phyloP scores from a whole-genome alignment of 2,329 filamentous ascomycete genomes.

The Graphilbum ipis-grandicollis region DNA sequence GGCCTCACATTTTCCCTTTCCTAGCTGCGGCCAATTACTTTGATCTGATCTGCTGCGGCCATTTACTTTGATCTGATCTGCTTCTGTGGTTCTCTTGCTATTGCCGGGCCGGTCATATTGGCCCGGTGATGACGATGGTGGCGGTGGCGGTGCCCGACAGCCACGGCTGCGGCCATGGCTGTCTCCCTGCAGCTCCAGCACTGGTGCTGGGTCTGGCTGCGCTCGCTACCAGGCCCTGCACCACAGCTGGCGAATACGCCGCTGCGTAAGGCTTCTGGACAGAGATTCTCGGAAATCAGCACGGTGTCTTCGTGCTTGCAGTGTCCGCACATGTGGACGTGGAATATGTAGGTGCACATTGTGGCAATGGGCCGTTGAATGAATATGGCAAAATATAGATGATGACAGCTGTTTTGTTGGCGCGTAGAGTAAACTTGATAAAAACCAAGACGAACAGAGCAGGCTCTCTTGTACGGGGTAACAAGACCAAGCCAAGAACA shows the following conservation, averaged over 20 bases:
- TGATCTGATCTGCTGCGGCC: not conserved
- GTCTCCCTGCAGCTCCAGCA: constrained; percentile 22
- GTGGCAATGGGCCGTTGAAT: no score
- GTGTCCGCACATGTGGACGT: constrained; percentile 18
- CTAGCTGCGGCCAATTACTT: not conserved
- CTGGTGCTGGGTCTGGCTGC: constrained; percentile 14
- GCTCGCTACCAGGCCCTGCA: constrained; percentile 14
- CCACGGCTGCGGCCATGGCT: not conserved
- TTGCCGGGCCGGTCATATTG: not conserved
- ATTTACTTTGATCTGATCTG: not conserved
- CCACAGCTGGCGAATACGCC: constrained; percentile 22
- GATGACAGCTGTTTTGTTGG: no score
- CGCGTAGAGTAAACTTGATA: no score
- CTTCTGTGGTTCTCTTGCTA: not conserved
- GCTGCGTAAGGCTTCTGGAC: constrained; percentile 14
- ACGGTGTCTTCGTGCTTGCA: constrained; percentile 21
- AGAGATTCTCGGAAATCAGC: constrained; percentile 22
- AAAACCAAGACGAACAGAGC: no score
- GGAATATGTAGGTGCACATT: constrained; percentile 23
- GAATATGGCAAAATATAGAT: no score
- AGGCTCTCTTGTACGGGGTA: no score
- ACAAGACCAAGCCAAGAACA: no score
- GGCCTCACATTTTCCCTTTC: no score
- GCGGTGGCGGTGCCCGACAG: not conserved
- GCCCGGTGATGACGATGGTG: constrained; percentile 1